Base-by-base conservation (phyloP, 2,329 filamentous ascomycete species). In the Colletotrichum shisoi region DNA sequence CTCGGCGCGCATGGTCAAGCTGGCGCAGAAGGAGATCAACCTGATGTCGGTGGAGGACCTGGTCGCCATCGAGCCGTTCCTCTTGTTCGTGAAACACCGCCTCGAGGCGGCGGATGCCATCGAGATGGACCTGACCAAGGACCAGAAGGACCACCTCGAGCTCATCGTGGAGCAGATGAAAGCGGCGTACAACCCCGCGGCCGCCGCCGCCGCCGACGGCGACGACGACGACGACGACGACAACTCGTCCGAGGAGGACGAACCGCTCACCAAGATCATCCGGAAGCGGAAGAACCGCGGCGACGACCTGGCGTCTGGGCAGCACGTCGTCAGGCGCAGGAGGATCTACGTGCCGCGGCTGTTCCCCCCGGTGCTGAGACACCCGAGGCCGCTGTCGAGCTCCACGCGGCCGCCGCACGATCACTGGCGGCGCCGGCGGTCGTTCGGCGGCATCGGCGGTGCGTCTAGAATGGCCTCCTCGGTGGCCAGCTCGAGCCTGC, bases 21-120 rank as follows among this genome's bases (percentile, higher is more conserved):
- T 67, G 19, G 69, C 63, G 17, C 52, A 60, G 8, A 63, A 34
- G 19, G 69, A 70, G 45, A 60, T 70, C 4, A 31, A 44, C 8
- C 45, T 62, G 17, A 21, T 69, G 53, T 44, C 51, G 3, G 37
- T 13, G 12, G 56, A 27, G 2, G 44, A 57, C 6, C 5, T 67
- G 17, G 44, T 45, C 3, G 17, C 15, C 2, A 40, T 67, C 21
- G 24, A 57, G 21, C 27, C 52, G 2, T 59, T 48, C 9, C 19
- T 59, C 2, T 8, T 24, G 7, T 51, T 37, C 45, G 31, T 51
- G 6, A 31, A 24, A 19, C 17, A 34, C 40, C 24, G 9, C 3
- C 31, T 46, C 27, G 24, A 12, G 15, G 57, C 57, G 12, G 44
- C 44, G 19, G 31, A 13, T 3, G 5, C 39, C 17, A n/a, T 59